Conservation (phyloP, 495 filamentous ascomycete species). For the Penicillium antarcticum region DNA sequence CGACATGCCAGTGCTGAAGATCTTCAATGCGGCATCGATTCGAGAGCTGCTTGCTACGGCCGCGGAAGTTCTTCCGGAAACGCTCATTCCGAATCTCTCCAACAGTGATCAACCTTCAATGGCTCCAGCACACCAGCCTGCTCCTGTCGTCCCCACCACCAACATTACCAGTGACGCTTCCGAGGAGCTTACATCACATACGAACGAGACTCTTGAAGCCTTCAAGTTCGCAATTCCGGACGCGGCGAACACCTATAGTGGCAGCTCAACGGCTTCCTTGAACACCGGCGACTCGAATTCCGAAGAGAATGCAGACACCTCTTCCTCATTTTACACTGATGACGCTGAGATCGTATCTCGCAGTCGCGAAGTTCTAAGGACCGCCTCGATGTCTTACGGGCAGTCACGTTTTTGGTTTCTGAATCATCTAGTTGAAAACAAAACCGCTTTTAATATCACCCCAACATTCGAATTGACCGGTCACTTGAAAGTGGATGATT, state of each 20-base stretch:
- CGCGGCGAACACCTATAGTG: not conserved
- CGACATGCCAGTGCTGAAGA: constrained; percentile 45
- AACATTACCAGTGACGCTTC: not conserved
- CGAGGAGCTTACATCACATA: not conserved
- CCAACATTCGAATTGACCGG: constrained; percentile 18
- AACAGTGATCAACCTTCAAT: not conserved
- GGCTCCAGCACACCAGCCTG: not conserved
- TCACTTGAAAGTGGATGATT: constrained; percentile 6
- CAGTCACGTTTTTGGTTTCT: constrained; percentile 51
- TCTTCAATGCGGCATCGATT: constrained; percentile 31
- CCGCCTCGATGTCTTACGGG: constrained; percentile 27
- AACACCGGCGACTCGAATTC: constrained; percentile 14
- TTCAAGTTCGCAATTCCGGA: constrained; percentile 8
- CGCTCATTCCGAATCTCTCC: constrained; percentile 9
- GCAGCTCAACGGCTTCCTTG: constrained; percentile 11
- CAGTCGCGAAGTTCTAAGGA: constrained; percentile 3
- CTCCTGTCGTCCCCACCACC: not conserved
- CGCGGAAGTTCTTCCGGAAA: constrained; percentile 3
- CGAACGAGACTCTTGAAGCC: not conserved
- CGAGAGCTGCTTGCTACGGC: constrained; percentile 14
- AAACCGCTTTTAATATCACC: constrained; percentile 33
- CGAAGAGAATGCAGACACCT: constrained; percentile 8
- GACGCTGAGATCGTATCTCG: not conserved
- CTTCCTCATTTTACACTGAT: constrained; percentile 7
- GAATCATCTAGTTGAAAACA: constrained; percentile 25